Percentiles rank a stretch among this genome's conserved stretches.
Conservation (phyloP, 345 rosid species). For the Eucalyptus sp. region DNA sequence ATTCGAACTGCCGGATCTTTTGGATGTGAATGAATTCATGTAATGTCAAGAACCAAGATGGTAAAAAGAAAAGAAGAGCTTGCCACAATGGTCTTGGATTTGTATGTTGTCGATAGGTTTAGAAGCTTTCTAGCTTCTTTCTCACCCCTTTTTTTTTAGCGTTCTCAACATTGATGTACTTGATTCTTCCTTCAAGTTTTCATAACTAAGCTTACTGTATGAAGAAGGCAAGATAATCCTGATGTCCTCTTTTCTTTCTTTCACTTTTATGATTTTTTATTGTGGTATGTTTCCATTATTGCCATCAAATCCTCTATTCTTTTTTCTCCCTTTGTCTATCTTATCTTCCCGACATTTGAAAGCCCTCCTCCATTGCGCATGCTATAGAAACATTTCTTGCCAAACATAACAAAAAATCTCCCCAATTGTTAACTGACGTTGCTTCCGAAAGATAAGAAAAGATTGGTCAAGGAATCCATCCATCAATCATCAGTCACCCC, state of each 20-base stretch:
- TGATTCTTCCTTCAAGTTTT: background rate
- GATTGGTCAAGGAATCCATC: background rate
- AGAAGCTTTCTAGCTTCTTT: background rate
- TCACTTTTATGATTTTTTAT: background rate
- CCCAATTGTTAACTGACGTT: background rate
- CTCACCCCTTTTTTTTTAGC: background rate
- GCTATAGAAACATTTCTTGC: background rate
- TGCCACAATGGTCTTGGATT: background rate
- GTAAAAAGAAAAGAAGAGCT: too few relatives aligned
- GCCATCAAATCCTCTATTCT: background rate
- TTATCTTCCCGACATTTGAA: background rate
- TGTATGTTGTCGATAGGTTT: background rate
- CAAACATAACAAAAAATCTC: background rate
- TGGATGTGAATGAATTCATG: slow-evolving; percentile 49
- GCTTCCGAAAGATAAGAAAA: background rate
- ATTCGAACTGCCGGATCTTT: slow-evolving; percentile 48
- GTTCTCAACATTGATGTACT: background rate
- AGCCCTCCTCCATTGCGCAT: background rate
- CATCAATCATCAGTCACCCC: background rate
- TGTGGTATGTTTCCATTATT: background rate
- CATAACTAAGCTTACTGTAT: background rate
- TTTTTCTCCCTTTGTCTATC: background rate
- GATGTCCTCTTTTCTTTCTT: background rate
- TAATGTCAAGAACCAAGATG: slow-evolving; percentile 1
- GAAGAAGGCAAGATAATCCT: background rate